Conservation (phyloP, 192 early-diverging fungal genomes). For the Spizellomyces sp. region DNA sequence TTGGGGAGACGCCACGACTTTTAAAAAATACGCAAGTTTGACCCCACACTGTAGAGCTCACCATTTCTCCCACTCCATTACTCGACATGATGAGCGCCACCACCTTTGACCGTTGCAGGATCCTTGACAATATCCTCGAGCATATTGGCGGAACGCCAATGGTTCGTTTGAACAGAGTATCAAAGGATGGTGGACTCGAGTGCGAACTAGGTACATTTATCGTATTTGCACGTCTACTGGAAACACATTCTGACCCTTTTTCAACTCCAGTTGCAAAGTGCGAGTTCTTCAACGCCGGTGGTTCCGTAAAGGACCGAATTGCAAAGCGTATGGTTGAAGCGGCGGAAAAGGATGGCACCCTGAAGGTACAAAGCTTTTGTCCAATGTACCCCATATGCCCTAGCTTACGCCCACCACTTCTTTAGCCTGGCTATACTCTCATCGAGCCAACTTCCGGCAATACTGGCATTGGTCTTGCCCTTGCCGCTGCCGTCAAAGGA, state of each 20-base stretch:
- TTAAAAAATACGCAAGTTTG: too few relatives aligned
- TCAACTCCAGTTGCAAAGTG: slow-evolving; percentile 76
- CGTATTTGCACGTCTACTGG: background rate
- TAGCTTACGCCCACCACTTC: too few relatives aligned
- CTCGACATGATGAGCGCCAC: too few relatives aligned
- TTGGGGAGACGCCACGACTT: too few relatives aligned
- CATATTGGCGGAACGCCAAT: slow-evolving; percentile 97
- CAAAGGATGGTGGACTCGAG: slow-evolving; percentile 75
- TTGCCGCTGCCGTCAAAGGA: slow-evolving; percentile 97
- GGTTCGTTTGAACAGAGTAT: slow-evolving; percentile 88
- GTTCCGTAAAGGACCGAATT: slow-evolving; percentile 99
- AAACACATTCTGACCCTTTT: slow-evolving; percentile 1
- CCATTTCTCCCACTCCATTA: too few relatives aligned
- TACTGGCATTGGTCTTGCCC: slow-evolving; percentile 97
- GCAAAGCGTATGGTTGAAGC: slow-evolving; percentile 95
- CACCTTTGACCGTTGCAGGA: slow-evolving; percentile 41
- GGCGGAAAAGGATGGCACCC: slow-evolving; percentile 86
- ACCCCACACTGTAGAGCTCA: too few relatives aligned
- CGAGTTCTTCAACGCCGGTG: slow-evolving; percentile 99
- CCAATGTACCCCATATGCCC: too few relatives aligned
- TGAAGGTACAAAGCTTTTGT: slow-evolving; percentile 50
- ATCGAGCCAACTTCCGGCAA: slow-evolving; percentile 99
- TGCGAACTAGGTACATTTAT: slow-evolving; percentile 81
- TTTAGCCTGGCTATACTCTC: slow-evolving; percentile 82
- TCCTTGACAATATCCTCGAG: slow-evolving; percentile 87